Evolutionary conservation across 345 rosid genomes (phyloP).

Genomic region (Draba incana): DNA sequence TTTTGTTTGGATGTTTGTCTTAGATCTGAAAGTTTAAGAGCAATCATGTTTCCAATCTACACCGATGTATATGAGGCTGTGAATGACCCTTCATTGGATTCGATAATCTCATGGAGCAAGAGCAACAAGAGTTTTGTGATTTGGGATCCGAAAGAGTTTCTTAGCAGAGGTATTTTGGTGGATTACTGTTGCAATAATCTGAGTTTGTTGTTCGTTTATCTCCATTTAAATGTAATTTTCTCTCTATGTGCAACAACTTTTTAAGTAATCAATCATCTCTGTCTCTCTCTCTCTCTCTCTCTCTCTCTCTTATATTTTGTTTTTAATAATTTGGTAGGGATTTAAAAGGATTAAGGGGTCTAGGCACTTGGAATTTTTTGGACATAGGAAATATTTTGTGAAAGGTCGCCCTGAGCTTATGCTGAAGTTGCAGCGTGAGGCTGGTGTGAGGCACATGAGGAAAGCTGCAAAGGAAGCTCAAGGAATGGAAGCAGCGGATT

Average conservation of each 20-base stretch:
- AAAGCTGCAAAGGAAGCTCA: no score
- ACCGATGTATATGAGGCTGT: not conserved
- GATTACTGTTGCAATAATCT: not conserved
- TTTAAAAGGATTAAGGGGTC: not conserved
- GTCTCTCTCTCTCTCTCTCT: not conserved
- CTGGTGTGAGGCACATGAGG: not conserved
- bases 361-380: not conserved
- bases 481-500: no score
- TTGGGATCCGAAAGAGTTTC: not conserved
- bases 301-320: not conserved
- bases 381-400: not conserved
- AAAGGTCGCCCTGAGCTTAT: not conserved
- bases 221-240: not conserved
- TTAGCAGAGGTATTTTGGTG: no score
- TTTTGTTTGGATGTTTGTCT: no score
- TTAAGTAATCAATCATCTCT: not conserved
- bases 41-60: not conserved
- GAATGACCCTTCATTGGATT: not conserved
- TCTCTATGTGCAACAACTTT: no score
- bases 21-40: no score
- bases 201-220: not conserved
- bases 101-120: not conserved
- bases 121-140: not conserved
- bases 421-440: not conserved
- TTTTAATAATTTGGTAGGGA: not conserved